These are phyloP conservation scores for Paecilomyces formosus DNA, from an alignment of 2,329 filamentous ascomycete genomes.

Conservation along the genomic window DNA sequence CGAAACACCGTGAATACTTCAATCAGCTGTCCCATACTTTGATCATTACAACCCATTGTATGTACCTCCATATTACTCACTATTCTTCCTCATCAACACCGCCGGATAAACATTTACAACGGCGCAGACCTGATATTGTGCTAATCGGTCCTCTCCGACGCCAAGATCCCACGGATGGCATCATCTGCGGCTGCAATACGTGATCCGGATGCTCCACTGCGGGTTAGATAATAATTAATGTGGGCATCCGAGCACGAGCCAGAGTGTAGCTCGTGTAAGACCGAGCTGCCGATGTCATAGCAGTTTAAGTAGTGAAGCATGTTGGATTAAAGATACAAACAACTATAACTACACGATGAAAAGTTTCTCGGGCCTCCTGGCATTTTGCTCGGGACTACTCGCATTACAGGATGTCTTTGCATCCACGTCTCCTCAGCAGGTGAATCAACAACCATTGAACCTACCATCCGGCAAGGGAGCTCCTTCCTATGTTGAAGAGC, in stretches of 20 bases:
- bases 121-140: not conserved
- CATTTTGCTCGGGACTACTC: not conserved
- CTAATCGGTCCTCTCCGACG: not conserved
- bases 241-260: not conserved
- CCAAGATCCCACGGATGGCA: not conserved
- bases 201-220: not conserved
- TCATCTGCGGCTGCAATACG: not conserved
- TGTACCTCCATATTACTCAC: not conserved
- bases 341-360: not conserved
- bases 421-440: not conserved
- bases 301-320: not conserved
- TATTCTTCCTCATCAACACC: not conserved
- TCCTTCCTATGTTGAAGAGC: conserved; percentile 2
- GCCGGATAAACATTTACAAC: not conserved
- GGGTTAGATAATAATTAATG: not conserved
- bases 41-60: too few species aligned
- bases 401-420: not conserved
- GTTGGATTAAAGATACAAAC: not conserved
- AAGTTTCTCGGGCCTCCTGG: not conserved
- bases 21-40: too few species aligned
- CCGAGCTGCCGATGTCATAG: not conserved
- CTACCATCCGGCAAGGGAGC: not conserved
- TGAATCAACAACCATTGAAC: not conserved
- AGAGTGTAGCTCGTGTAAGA: not conserved
- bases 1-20: too few species aligned